phyloP scores from a whole-genome alignment of 2,329 filamentous ascomycete genomes.

The Ophiocordyceps camponoti-floridani region DNA sequence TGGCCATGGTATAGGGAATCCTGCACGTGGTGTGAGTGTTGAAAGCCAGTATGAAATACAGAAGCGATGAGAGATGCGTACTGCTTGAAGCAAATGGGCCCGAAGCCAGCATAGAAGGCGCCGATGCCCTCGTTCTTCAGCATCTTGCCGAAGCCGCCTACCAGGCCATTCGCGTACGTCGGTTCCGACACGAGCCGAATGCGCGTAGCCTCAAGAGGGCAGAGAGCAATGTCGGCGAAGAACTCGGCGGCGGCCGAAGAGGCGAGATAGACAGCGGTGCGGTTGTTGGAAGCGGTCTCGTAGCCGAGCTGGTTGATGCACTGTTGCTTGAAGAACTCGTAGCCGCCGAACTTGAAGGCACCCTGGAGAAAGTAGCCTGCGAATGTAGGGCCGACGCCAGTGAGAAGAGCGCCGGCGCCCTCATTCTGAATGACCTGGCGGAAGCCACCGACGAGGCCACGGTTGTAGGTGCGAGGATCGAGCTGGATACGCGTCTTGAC shows the following conservation, averaged over 20 bases:
- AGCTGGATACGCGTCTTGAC: conserved; percentile 95
- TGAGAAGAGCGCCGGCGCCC: conserved; percentile 72
- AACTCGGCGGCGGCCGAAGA: conserved; percentile 48
- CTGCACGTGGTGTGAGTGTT: conserved; percentile 18
- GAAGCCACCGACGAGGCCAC: conserved; percentile 72
- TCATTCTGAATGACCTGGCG: conserved; percentile 68
- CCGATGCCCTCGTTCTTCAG: conserved; percentile 63
- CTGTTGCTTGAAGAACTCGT: conserved; percentile 94
- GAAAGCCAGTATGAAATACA: background rate
- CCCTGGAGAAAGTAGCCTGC: conserved; percentile 91
- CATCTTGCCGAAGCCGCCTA: conserved; percentile 72
- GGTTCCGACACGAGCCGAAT: conserved; percentile 85
- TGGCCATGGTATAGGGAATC: conserved; percentile 87
- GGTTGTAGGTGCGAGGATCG: conserved; percentile 78
- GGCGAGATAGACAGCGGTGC: conserved; percentile 64
- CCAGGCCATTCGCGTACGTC: conserved; percentile 63
- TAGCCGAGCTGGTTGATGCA: conserved; percentile 64
- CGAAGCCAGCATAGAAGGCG: conserved; percentile 84
- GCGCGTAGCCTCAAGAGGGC: conserved; percentile 83
- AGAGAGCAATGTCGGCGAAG: conserved; percentile 66
- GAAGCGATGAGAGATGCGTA: conserved; percentile 7
- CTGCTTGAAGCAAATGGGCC: conserved; percentile 54
- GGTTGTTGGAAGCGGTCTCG: conserved; percentile 61
- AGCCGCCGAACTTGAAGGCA: conserved; percentile 85
- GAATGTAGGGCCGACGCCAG: conserved; percentile 69